Evolutionary conservation across 257 asterid genomes (phyloP).

Genomic region (Striga asiatica): DNA sequence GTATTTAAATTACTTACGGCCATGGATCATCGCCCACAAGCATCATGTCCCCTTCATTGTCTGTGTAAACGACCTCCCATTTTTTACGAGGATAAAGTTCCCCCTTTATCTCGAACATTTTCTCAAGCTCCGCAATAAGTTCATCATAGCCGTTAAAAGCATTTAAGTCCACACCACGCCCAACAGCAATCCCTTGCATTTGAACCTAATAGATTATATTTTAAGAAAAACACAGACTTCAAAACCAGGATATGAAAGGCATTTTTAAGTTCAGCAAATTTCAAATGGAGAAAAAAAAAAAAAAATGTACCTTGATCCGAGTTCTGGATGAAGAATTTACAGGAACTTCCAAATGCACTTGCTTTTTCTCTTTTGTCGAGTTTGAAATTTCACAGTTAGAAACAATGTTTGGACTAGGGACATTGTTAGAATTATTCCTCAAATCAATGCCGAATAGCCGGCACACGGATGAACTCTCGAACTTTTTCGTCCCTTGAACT

Average conservation of each 20-base stretch:
- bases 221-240: neutral
- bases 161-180: slow-evolving; percentile 71
- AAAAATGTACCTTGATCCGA: slow-evolving; percentile 50
- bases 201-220: slow-evolving; percentile 43
- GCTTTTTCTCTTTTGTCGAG: slow-evolving; percentile 29
- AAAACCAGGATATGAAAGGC: neutral
- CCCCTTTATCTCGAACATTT: slow-evolving; percentile 53
- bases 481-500: slow-evolving; percentile 25
- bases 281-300: too few species aligned
- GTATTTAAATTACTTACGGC: slow-evolving; percentile 38
- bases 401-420: slow-evolving; percentile 8
- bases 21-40: slow-evolving; percentile 85
- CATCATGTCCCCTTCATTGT: slow-evolving; percentile 77
- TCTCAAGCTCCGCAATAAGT: slow-evolving; percentile 49
- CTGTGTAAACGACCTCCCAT: slow-evolving; percentile 67
- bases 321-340: slow-evolving; percentile 45
- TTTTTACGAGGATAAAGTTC: slow-evolving; percentile 54
- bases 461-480: slow-evolving; percentile 33
- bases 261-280: too few species aligned
- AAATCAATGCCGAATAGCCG: slow-evolving; percentile 70
- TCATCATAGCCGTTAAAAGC: slow-evolving; percentile 47
- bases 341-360: slow-evolving; percentile 21
- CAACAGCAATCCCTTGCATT: slow-evolving; percentile 77
- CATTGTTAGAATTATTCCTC: slow-evolving; percentile 33
- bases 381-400: slow-evolving; percentile 15